Evolutionary conservation across 2,329 filamentous ascomycete species (phyloP), one percentile per base, ranked within the genome.

Genomic region (Alternaria sp.): DNA sequence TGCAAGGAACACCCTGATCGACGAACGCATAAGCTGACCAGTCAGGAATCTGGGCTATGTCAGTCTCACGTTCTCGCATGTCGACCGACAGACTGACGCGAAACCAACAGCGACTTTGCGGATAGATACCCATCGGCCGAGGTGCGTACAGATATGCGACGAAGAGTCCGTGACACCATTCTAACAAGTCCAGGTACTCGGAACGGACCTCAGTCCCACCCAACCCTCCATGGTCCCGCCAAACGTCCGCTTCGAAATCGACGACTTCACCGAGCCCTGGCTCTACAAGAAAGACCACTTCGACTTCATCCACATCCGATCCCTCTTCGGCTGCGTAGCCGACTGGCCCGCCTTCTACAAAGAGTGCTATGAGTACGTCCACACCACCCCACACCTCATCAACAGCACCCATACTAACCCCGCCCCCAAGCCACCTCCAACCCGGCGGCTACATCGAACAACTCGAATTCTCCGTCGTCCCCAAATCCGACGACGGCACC

Each of bases 41-140:
- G 41, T 25, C 78, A 47, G 81, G 81, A 2, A 79, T 81, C 23
- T 83, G 80, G 80, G 80, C 80, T 7, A 77, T 82, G 73, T 75
- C 41, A 47, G 67, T 69, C 45, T 47, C 12, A 45, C 14, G 7
- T 63, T 21, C 12, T 6, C 21, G 55, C 46, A 47, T 45, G 14
- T 10, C 10, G 37, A 53, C 37, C 30, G 46, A 11, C 47, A 57
- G 4, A 47, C 37, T 50, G 37, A 62, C 58, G 43, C 50, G 46
- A 28, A 10, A n/a, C 49, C 21, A n/a, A 54, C 45, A 70, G 70
- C 26, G 79, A 82, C 43, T 77, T 82, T 50, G 81, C 79, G 15
- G 80, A 82, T 66, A 71, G 75, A 51, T 81, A 75, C 58, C 80
- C 80, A 4, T 70, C 70, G 26, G 76, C 80, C 12, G 71, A 74